phyloP scores from a whole-genome alignment of 768 basidiomycete species.

The Pleurotus sapidus region DNA sequence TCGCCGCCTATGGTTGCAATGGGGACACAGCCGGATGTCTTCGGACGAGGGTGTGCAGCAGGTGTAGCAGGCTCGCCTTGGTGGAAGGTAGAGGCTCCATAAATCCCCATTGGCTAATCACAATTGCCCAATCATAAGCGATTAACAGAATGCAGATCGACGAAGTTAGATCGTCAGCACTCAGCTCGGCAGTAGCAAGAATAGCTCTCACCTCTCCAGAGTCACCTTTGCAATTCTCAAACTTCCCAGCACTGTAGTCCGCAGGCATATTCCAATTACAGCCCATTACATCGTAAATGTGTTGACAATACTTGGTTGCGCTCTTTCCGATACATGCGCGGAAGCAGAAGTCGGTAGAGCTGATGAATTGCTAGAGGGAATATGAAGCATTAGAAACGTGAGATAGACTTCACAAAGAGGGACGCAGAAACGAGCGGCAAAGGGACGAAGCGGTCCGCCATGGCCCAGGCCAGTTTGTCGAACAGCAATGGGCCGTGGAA shows the following conservation, averaged over 20 bases:
- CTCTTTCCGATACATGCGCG: conserved; percentile 57
- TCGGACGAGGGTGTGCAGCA: conserved; percentile 49
- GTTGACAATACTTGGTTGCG: conserved; percentile 56
- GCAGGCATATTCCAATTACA: conserved; percentile 64
- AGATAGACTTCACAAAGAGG: background rate
- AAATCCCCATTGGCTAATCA: conserved; percentile 62
- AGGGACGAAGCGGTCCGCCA: too few species aligned
- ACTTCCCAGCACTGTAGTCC: conserved; percentile 40
- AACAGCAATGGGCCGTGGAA: too few species aligned
- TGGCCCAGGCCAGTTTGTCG: too few species aligned
- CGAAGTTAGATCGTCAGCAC: background rate
- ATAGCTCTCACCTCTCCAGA: conserved; percentile 37
- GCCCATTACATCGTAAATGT: conserved; percentile 55
- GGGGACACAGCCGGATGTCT: conserved; percentile 59
- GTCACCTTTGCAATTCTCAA: conserved; percentile 53
- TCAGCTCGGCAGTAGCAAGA: conserved; percentile 1
- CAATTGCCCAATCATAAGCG: background rate
- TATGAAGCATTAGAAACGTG: background rate
- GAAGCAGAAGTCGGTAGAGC: conserved; percentile 63
- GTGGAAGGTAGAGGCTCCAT: conserved; percentile 61
- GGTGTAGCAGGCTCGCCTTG: conserved; percentile 62
- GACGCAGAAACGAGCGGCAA: too few species aligned
- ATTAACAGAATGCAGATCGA: background rate
- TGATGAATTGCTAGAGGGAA: conserved; percentile 54
- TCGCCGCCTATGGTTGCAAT: conserved; percentile 51